These are phyloP conservation scores for Saposhnikovia divaricata DNA, from an alignment of 129 eudicot genomes.

Conservation along the genomic window DNA sequence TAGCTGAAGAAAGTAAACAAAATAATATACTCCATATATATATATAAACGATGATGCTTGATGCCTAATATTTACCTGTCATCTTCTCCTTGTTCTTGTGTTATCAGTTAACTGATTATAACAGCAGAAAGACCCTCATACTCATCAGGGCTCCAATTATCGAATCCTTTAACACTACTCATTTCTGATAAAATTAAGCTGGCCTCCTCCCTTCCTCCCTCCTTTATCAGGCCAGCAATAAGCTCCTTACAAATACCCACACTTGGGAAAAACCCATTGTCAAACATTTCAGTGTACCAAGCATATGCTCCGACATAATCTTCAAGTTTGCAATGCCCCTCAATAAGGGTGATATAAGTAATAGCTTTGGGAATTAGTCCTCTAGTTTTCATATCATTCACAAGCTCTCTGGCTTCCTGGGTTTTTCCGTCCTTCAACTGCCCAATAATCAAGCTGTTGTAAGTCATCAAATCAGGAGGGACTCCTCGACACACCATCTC, in stretches of 20 bases:
- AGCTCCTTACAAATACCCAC: constrained; percentile 8
- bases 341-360: constrained; percentile 14
- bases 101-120: background rate
- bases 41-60: background rate
- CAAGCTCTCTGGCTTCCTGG: constrained; percentile 16
- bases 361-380: constrained; percentile 15
- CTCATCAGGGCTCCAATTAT: constrained; percentile 3
- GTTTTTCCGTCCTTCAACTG: constrained; percentile 10
- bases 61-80: background rate
- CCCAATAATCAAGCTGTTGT: constrained; percentile 11
- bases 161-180: constrained; percentile 13
- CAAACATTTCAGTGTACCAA: constrained; percentile 16
- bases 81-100: background rate
- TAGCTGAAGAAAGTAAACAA: background rate
- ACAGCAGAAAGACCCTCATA: background rate
- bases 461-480: constrained; percentile 13
- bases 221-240: constrained; percentile 3
- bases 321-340: constrained; percentile 10
- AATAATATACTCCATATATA: background rate
- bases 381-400: constrained; percentile 11
- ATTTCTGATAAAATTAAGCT: constrained; percentile 7
- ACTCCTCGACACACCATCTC: constrained; percentile 13
- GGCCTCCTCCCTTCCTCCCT: constrained; percentile 12
- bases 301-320: constrained; percentile 7
- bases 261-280: constrained; percentile 8